Evolutionary conservation across 1,284 basidiomycete genomes (phyloP).

Genomic region (Chalciporus sp.): DNA sequence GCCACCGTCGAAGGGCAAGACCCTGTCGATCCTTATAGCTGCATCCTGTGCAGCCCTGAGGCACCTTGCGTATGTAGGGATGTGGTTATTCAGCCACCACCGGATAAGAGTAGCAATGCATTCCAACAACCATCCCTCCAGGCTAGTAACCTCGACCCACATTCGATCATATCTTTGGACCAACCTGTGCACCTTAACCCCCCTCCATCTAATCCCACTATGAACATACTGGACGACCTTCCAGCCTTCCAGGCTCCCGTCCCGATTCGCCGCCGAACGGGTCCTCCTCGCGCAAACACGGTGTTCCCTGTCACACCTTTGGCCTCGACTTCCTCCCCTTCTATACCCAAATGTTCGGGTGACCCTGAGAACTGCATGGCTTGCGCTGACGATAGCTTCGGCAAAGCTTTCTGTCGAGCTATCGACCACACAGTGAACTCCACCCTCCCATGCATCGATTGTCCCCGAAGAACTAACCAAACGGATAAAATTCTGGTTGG

Average conservation of each 20-base stretch:
- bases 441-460: constrained; percentile 53
- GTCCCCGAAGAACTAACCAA: constrained; percentile 41
- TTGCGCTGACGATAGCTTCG: constrained; percentile 80
- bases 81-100: constrained; percentile 50
- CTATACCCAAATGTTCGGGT: constrained; percentile 47
- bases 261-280: constrained; percentile 62
- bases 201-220: constrained; percentile 16
- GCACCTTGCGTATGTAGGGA: constrained; percentile 77
- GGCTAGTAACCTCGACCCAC: constrained; percentile 20
- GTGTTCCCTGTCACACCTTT: constrained; percentile 53
- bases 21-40: constrained; percentile 39
- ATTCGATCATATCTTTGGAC: constrained; percentile 28
- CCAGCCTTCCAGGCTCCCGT: constrained; percentile 78
- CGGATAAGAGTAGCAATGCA: constrained; percentile 16
- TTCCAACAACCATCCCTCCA: constrained; percentile 15
- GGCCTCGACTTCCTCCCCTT: constrained; percentile 19
- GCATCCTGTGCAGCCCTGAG: constrained; percentile 72
- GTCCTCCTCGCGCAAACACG: constrained; percentile 42
- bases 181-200: constrained; percentile 17
- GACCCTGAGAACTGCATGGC: constrained; percentile 74
- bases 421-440: constrained; percentile 62
- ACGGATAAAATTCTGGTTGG: constrained; percentile 28
- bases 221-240: constrained; percentile 72
- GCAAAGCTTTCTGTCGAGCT: constrained; percentile 84
- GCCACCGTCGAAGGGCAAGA: constrained; percentile 31